Conservation (phyloP, 371 early-diverging fungal species). For the Chytridiales sp. region DNA sequence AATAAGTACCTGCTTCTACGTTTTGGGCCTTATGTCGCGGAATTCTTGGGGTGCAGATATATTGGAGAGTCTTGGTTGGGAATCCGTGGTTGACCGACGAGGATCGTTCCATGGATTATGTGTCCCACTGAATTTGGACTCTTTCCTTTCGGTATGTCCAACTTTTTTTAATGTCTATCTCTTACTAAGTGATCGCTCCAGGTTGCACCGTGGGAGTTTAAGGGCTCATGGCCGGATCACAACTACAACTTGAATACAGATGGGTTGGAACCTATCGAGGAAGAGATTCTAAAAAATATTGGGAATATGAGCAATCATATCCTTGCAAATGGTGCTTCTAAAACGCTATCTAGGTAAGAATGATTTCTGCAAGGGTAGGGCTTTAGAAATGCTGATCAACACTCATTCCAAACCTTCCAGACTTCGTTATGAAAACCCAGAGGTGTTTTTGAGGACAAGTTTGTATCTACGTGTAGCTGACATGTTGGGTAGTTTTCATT, state of each 20-base stretch:
- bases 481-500: constrained; percentile 68
- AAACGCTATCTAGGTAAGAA: constrained; percentile 61
- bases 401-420: constrained; percentile 28
- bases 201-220: constrained; percentile 31
- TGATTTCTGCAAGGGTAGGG: background rate
- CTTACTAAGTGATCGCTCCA: no score
- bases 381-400: background rate
- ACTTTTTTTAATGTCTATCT: constrained; percentile 10
- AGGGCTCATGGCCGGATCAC: constrained; percentile 28
- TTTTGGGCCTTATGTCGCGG: constrained; percentile 69
- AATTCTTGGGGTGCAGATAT: constrained; percentile 70
- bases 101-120: no score
- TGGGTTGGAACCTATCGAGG: constrained; percentile 49
- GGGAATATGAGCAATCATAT: constrained; percentile 87
- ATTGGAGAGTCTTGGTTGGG: constrained; percentile 76
- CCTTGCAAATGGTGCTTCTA: constrained; percentile 75
- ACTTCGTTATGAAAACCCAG: constrained; percentile 57
- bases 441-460: constrained; percentile 55
- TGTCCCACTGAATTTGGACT: no score
- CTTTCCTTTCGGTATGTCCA: constrained; percentile 2
- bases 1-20: constrained; percentile 71
- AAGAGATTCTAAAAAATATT: constrained; percentile 69
- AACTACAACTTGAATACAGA: constrained; percentile 13
- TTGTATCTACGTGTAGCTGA: constrained; percentile 67
- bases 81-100: no score